These are phyloP conservation scores for Globisporangium viniferum DNA, from an alignment of 352 stramenopile genomes.

Conservation along the genomic window DNA sequence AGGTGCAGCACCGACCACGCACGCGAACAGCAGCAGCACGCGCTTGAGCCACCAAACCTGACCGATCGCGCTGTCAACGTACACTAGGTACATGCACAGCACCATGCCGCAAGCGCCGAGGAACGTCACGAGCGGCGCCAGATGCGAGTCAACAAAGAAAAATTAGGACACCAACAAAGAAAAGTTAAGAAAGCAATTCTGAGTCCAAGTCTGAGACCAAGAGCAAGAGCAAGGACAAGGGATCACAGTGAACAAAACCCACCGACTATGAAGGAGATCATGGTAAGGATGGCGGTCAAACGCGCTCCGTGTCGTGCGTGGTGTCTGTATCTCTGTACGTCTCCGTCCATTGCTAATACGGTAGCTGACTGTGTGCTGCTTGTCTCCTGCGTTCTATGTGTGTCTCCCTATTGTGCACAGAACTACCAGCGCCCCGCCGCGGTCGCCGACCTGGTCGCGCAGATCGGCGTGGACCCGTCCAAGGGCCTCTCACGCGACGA, in stretches of 20 bases:
- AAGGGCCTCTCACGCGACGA: slow-evolving; percentile 68
- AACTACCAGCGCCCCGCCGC: slow-evolving; percentile 38
- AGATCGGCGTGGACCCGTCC: slow-evolving; percentile 52
- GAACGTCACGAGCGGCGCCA: no score
- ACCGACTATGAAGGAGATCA: no score
- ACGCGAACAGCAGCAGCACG: slow-evolving; percentile 27
- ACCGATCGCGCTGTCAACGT: slow-evolving; percentile 18
- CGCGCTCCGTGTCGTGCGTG: no score
- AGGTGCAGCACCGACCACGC: slow-evolving; percentile 23
- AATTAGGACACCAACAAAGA: no score
- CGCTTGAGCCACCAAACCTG: slow-evolving; percentile 40
- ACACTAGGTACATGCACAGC: slow-evolving; percentile 32
- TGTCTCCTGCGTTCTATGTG: background rate
- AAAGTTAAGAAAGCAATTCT: no score
- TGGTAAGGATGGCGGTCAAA: no score
- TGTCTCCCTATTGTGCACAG: background rate
- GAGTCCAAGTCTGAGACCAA: no score
- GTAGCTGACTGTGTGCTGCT: background rate
- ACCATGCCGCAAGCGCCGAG: slow-evolving; percentile 1
- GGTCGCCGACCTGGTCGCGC: slow-evolving; percentile 56
- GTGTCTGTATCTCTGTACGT: no score
- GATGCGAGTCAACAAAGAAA: no score
- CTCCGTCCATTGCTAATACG: background rate
- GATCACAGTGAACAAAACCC: no score
- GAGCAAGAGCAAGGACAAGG: no score